Evolutionary conservation across 441 rosid genomes (phyloP), one percentile per base, ranked within the genome.

Genomic region (Aleurites moluccanus): DNA sequence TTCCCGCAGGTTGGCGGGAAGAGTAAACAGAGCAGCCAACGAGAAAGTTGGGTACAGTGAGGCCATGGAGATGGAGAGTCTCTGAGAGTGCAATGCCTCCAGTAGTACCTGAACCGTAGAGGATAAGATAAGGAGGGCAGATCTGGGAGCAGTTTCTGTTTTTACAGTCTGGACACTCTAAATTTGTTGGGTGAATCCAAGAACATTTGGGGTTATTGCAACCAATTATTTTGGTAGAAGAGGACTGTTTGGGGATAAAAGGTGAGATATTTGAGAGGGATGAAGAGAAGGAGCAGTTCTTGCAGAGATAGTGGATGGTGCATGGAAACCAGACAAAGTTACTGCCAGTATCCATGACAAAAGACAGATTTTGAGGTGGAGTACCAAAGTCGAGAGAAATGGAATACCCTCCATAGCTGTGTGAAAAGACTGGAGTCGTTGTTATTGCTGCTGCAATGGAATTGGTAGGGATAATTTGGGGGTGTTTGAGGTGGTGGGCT

Each of bases 311-410:
- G 77, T 72, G 84, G 33, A 52, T 69, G 57, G 91, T 80, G 79
- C 88, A 87, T 7, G 91, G 89, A 74, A 85, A 86, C 91, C 88
- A 87, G 67, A 87, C 89, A 44, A 87, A 70, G 80, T 80, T 77
- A 69, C 91, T 89, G 69, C 89, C 91, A 3, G 89, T 89, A 74
- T 89, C 91, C 84, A 89, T 72, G 81, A 85, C 67, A 55, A 87
- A 85, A 23, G 87, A 75, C 74, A 82, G 74, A 59, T 80, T 72
- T 60, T 83, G 89, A 35, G 88, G 88, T 16, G 91, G 89, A 50
- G 85, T 85, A 8, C 86, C 85, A 23, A 81, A 86, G 78, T 77
- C 67, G 72, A 83, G 88, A 35, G 85, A 76, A 52, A 84, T 71
- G 11, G 85, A 80, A 84, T 79, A 84, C 64, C 77, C 84, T 33